phyloP scores from a whole-genome alignment of 768 basidiomycete genomes.

The Mycena alexandri region DNA sequence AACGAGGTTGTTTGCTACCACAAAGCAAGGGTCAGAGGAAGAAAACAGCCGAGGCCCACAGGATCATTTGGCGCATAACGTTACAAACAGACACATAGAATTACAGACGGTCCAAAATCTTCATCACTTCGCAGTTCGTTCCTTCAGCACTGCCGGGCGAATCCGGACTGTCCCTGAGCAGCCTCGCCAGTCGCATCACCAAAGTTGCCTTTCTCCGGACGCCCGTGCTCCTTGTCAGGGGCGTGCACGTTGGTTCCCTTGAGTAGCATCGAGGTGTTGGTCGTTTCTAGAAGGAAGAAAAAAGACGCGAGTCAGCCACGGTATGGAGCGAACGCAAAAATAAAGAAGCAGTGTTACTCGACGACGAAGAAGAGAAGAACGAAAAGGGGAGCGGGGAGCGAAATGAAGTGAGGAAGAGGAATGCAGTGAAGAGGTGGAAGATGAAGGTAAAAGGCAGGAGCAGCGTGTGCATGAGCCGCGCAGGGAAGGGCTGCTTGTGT shows the following conservation, averaged over 20 bases:
- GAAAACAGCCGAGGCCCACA: too few relatives aligned
- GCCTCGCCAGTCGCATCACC: slow-evolving; percentile 44
- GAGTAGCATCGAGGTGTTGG: slow-evolving; percentile 42
- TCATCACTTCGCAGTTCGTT: not conserved
- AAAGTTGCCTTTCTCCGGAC: slow-evolving; percentile 58
- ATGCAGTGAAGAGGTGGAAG: slow-evolving; percentile 27
- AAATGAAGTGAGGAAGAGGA: slow-evolving; percentile 11
- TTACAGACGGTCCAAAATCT: not conserved
- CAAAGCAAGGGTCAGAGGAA: too few relatives aligned
- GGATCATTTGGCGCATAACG: not conserved
- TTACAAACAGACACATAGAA: not conserved
- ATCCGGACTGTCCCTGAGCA: slow-evolving; percentile 49
- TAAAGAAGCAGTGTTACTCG: slow-evolving; percentile 17
- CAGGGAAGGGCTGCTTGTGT: slow-evolving; percentile 14
- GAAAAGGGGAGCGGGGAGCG: slow-evolving; percentile 1
- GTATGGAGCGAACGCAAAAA: not conserved
- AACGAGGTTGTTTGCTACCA: too few relatives aligned
- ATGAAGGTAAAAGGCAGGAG: slow-evolving; percentile 32
- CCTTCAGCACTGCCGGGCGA: slow-evolving; percentile 54
- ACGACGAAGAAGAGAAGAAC: not conserved
- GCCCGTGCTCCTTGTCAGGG: slow-evolving; percentile 55
- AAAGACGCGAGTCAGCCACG: not conserved
- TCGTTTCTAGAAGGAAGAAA: slow-evolving; percentile 32
- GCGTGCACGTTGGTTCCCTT: slow-evolving; percentile 43
- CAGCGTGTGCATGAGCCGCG: slow-evolving; percentile 23